Evolutionary conservation across 805 yeast species (phyloP).

Genomic region (Schwanniomyces sp.): DNA sequence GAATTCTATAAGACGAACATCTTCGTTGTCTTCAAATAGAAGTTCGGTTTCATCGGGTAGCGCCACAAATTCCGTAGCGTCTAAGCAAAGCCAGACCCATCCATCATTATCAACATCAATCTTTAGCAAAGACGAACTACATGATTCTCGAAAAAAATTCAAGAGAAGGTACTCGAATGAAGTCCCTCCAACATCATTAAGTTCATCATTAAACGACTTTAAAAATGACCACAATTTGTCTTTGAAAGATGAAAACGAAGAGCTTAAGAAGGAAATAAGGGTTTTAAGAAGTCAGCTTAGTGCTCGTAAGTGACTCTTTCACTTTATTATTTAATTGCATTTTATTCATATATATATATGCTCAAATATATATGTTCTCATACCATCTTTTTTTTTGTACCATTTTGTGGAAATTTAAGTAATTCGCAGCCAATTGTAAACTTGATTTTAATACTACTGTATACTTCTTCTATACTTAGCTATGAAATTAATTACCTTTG

Average conservation of each 20-base stretch:
- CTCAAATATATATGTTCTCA: not conserved
- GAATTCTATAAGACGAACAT: not conserved
- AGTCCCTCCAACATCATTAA: not conserved
- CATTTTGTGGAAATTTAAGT: not conserved
- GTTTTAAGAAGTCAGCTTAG: not conserved
- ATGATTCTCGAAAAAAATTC: slow-evolving; percentile 1
- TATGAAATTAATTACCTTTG: not conserved
- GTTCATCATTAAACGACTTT: not conserved
- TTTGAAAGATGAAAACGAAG: not conserved
- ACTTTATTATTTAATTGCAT: not conserved
- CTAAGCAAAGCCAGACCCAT: not conserved
- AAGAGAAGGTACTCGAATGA: slow-evolving; percentile 1
- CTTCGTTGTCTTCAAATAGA: slow-evolving; percentile 1
- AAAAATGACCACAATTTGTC: not conserved
- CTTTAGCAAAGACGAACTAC: not conserved
- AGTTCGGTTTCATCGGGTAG: not conserved
- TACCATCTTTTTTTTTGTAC: not conserved
- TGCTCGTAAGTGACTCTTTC: not conserved
- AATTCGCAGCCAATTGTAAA: not conserved
- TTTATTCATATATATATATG: not conserved
- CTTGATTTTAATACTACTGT: not conserved
- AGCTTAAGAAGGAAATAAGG: not conserved
- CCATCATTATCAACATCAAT: not conserved
- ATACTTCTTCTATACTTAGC: not conserved
- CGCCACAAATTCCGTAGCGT: not conserved